Base-by-base conservation (phyloP, 2,329 filamentous ascomycete genomes). In the Trichophyton verrucosum region DNA sequence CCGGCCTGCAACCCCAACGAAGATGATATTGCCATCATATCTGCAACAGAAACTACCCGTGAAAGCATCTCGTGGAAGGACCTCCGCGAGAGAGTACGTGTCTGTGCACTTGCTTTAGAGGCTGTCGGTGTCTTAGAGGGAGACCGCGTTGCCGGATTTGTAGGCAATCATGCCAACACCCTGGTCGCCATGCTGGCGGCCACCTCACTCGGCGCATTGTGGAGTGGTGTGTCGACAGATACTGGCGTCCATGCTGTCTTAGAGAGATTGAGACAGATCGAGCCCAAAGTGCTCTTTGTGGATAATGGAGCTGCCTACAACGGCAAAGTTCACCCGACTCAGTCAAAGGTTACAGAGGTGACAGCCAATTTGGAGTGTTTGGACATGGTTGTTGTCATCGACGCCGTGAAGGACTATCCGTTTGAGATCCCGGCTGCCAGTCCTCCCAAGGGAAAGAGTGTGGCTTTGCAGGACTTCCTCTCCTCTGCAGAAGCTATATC, bases 281-380 rank as follows among this genome's bases (percentile, higher is more conserved):
- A 86, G 63, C 92, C 94, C 3, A 85, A 82, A 62, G 75, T 95
- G 0, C 77, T 97, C 2, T 95, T 96, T 69, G 86, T 88, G 1
- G 92, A 96, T 71, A 94, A 95, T 67, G 90, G 87, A 9, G 86
- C 87, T 6, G 81, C 91, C 60, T 97, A 97, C 74, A 97, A 97
- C 71, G 91, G 90, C 64, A 94, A 94, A 74, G 81, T 86, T 42
- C 94, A 95, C 80, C 82, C 87, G n/a, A 86, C 88, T 64, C 80
- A 86, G 40, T 78, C 80, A 57, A 97, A 97, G 75, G 86, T 91
- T 1, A 78, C 77, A n/a, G 85, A 94, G 65, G 87, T 99, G 62
- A 83, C 86, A 4, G 77, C 80, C 0, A 82, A 81, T 8, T 76
- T 97, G 58, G 80, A 80, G 1, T 84, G 82, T 1, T 76, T 96